A percentile compares a stretch with the other conserved stretches of the same genome.
Conservation (phyloP, 1,284 basidiomycete species). For the Leccinum solheimii region DNA sequence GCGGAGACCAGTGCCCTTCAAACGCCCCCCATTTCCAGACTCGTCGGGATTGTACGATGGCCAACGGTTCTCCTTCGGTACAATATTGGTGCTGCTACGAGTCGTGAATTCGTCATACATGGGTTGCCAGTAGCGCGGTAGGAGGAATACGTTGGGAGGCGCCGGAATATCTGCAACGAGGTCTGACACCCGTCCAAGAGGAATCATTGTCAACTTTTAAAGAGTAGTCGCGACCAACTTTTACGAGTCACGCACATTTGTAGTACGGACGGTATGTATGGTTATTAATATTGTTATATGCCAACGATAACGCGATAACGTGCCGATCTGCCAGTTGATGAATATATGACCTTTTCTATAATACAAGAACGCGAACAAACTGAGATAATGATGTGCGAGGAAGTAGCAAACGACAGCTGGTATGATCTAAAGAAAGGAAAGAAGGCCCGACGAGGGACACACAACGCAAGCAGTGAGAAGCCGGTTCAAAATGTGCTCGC, state of each 20-base stretch:
- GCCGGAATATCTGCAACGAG: neutral
- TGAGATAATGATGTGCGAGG: slow-evolving; percentile 34
- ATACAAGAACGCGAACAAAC: slow-evolving; percentile 33
- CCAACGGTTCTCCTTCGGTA: slow-evolving; percentile 3
- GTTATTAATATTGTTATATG: neutral
- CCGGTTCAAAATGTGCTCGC: slow-evolving; percentile 54
- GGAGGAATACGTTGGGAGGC: neutral
- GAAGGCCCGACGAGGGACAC: slow-evolving; percentile 9
- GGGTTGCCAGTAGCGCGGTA: neutral
- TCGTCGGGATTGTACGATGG: slow-evolving; percentile 9
- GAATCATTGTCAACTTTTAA: neutral
- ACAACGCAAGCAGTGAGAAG: slow-evolving; percentile 18
- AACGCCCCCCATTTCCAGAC: slow-evolving; percentile 17
- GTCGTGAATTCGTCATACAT: neutral
- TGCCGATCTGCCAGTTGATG: slow-evolving; percentile 10
- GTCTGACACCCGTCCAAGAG: no score
- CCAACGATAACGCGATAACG: neutral
- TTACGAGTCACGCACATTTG: neutral
- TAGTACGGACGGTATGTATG: neutral
- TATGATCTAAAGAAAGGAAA: slow-evolving; percentile 25
- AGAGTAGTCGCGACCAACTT: neutral
- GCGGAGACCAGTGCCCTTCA: slow-evolving; percentile 11
- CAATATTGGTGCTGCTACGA: slow-evolving; percentile 27
- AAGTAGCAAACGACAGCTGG: slow-evolving; percentile 30
- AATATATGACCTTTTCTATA: slow-evolving; percentile 25